Base-by-base conservation (phyloP, 257 asterid genomes). In the Capsicum baccatum region DNA sequence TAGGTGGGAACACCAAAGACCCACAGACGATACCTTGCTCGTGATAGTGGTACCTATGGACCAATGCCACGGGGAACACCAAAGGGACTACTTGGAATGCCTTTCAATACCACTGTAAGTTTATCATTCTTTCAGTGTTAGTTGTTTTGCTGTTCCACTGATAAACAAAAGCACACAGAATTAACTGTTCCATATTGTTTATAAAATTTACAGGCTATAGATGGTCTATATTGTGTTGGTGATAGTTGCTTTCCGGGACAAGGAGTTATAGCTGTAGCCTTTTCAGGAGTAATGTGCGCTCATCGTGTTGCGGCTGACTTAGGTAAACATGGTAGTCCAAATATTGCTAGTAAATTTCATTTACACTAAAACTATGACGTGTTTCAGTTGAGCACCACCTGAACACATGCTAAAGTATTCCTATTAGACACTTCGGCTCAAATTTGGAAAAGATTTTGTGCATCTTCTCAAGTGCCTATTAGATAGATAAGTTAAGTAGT, bases 221-320 rank as follows among this genome's bases (percentile, higher is more conserved):
- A 94, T 85, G 97, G 99, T 84, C 90, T 97, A 86, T 95, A 95
- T 88, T 97, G 99, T 83, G 98, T 97, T 69, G 99, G 98, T 83
- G 99, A 97, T 89, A 97, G 99, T 89, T 95, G 99, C 91, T 97
- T 97, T 88, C 99, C 99, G 0, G 99, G 99, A 58, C 98, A 97
- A 92, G 99, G 99, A 68, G 99, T 95, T 83, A 95, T 97, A 87
- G 97, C 99, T 79, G 99, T 95, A 52, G 96, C 99, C 54, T 97
- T 97, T 88, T 97, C 99, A 16, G 99, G 99, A 88, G 96, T 97
- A 50, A 97, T 95, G 99, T 97, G 99, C 39, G 98, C 99, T 79
- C 99, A 97, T 87, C 90, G 98, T 58, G 99, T 95, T 59, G 97
- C 97, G 80, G 96, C 98, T 86, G 99, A 97, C 88, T 89, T 97